Base-by-base conservation (phyloP, 106 monocot species). In the Phalaenopsis aphrodite region DNA sequence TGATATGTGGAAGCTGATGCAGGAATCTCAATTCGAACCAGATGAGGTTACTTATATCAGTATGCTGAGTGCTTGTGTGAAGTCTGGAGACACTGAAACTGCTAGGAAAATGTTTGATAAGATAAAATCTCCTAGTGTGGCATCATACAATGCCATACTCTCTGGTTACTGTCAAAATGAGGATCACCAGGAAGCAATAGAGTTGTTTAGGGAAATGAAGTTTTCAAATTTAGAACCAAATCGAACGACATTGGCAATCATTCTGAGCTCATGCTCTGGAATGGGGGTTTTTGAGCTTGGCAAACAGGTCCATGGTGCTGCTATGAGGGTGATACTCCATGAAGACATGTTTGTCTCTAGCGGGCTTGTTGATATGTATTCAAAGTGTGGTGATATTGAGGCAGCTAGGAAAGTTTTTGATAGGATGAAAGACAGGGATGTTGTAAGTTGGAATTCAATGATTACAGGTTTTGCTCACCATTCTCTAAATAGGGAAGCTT, bases 381-480 rank as follows among this genome's bases (percentile, higher is more conserved):
- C 91, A 19, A 97, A 97, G 76, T 92, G 94, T 55, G 94, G 86
- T 10, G 41, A 79, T 24, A 82, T 97, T 58, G 83, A 86, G 39
- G 77, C 78, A 30, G 94, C 92, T 45, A 83, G 82, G 73, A 58
- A 42, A 1, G 78, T 92, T 9, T 97, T 97, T 67, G 77, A 86
- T 61, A 89, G 82, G 57, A 90, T 88, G 92, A 56, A 49, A 0
- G 86, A 90, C 38, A 85, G 96, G 77, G 96, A 97, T 78, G 87
- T 90, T 18, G 91, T 97, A 11, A 83, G 88, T 78, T 97, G 96
- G 96, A 97, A 97, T 78, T 92, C 96, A 17, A 97, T 97, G 94
- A 88, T 97, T 19, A 83, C 90, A 4, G 94, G 90, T 8, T 89
- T 94, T 30, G 72, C 92, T 68, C 78, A 89, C 46, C 91, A 93